Evolutionary conservation across 441 rosid species (phyloP), one percentile per base, ranked within the genome.

Genomic region (Manihot esculenta): DNA sequence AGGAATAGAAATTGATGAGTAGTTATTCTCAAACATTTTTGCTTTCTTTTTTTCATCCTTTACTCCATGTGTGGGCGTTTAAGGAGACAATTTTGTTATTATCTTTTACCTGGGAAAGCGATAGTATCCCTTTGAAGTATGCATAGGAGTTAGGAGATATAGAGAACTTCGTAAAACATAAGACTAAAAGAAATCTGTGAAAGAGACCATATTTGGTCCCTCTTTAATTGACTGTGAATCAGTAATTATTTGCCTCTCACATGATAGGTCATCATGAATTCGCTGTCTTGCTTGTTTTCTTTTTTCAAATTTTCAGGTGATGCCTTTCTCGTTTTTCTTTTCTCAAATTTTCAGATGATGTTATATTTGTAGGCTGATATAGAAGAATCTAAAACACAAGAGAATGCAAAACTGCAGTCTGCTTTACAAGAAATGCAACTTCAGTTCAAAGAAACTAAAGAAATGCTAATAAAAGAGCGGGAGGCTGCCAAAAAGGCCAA

Each of bases 301-400:
- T 18, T 26, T 69, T 38, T 70, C 13, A 7, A 68, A 35, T 72
- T 72, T 68, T 30, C 63, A 41, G 42, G 41, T 74, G 30, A 63
- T 72, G 27, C n/a, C n/a, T n/a, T n/a, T n/a, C n/a, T n/a, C n/a
- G n/a, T n/a, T n/a, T n/a, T n/a, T n/a, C n/a, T n/a, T 18, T 26
- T 69, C 45, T 70, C 13, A 7, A 69, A 35, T 72, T 72, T 68
- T 30, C 64, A 41, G 41, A 44, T 74, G 27, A 62, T 72, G 27
- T 78, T 73, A 54, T 13, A 35, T 30, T 26, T 83, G 77, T 77
- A 96, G 98, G 88, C 86, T 81, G 99, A 93, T 79, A 12, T 84
- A 74, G 99, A 96, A 85, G 97, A 93, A 82, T 85, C 98, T 74
- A 91, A 91, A 82, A 88, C 81, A 13, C 95, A 88, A 77, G 99